Percentiles rank a stretch among this genome's conserved stretches.
These are phyloP conservation scores for Flueggea neowawraea DNA, from an alignment of 441 rosid genomes.

Conservation along the genomic window DNA sequence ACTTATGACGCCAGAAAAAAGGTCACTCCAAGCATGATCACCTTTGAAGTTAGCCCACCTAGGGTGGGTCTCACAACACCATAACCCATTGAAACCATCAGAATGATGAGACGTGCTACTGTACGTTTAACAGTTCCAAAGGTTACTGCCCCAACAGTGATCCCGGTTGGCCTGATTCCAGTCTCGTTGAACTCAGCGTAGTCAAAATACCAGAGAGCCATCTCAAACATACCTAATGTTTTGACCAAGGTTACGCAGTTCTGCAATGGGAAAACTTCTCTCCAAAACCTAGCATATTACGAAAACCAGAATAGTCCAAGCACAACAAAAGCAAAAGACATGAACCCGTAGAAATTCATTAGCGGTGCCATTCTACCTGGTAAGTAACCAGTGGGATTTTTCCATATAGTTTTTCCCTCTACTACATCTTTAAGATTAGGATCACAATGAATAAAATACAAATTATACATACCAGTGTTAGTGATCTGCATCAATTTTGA, in stretches of 20 bases:
- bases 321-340: slow-evolving; percentile 91
- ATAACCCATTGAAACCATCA: slow-evolving; percentile 94
- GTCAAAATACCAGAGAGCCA: slow-evolving; percentile 95
- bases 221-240: slow-evolving; percentile 87
- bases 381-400: slow-evolving; percentile 82
- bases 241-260: slow-evolving; percentile 86
- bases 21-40: slow-evolving; percentile 81
- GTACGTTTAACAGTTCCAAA: slow-evolving; percentile 79
- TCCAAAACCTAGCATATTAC: slow-evolving; percentile 86
- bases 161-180: slow-evolving; percentile 82
- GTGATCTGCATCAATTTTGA: slow-evolving; percentile 58
- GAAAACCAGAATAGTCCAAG: slow-evolving; percentile 95
- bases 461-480: slow-evolving; percentile 92
- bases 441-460: slow-evolving; percentile 93
- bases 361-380: slow-evolving; percentile 98
- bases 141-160: slow-evolving; percentile 90
- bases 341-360: slow-evolving; percentile 82
- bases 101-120: slow-evolving; percentile 66
- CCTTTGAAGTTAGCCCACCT: slow-evolving; percentile 92
- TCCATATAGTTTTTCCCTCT: slow-evolving; percentile 91
- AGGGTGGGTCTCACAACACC: slow-evolving; percentile 97
- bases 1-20: slow-evolving; percentile 92
- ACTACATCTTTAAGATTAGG: slow-evolving; percentile 63
- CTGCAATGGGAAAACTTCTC: slow-evolving; percentile 81
- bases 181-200: slow-evolving; percentile 85